Evolutionary conservation across 1,284 basidiomycete species (phyloP).

Genomic region (Termitomyces sp.): DNA sequence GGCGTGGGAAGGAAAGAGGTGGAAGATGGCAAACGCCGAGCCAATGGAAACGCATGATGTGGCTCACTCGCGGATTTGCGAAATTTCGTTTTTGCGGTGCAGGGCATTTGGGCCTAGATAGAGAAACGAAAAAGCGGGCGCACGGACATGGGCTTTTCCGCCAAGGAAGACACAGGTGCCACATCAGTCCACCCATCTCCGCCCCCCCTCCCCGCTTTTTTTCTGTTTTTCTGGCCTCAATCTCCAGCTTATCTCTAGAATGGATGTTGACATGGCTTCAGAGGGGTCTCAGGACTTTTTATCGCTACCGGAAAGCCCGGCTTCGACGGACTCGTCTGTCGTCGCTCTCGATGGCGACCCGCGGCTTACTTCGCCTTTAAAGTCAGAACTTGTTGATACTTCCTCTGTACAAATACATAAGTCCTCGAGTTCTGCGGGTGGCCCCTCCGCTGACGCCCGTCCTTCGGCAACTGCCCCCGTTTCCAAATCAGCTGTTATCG

Average conservation of each 20-base stretch:
- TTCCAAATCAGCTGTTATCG: not conserved
- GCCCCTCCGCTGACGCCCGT: not conserved
- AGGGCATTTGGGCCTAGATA: conserved; percentile 3
- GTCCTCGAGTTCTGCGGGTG: not conserved
- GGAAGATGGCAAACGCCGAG: conserved; percentile 34
- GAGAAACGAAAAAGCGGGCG: conserved; percentile 12
- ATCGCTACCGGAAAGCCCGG: not conserved
- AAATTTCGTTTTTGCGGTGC: conserved; percentile 5
- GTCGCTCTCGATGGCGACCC: conserved; percentile 1
- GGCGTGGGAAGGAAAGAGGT: conserved; percentile 13
- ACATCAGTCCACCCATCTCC: conserved; percentile 11
- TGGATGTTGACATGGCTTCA: not conserved
- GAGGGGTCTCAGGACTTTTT: not conserved
- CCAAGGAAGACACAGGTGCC: conserved; percentile 15
- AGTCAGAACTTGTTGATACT: not conserved
- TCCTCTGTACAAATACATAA: conserved; percentile 1
- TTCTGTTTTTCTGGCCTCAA: conserved; percentile 4
- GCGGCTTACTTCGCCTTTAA: not conserved
- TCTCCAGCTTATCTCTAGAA: not conserved
- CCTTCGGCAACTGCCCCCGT: not conserved
- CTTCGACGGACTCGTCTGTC: not conserved
- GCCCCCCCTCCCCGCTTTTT: conserved; percentile 3
- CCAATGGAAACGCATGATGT: conserved; percentile 25
- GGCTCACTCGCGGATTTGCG: conserved; percentile 19
- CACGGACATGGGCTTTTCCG: conserved; percentile 20